These are phyloP conservation scores for Samsoniella hepiali DNA, from an alignment of 2,329 filamentous ascomycete genomes.

Conservation along the genomic window DNA sequence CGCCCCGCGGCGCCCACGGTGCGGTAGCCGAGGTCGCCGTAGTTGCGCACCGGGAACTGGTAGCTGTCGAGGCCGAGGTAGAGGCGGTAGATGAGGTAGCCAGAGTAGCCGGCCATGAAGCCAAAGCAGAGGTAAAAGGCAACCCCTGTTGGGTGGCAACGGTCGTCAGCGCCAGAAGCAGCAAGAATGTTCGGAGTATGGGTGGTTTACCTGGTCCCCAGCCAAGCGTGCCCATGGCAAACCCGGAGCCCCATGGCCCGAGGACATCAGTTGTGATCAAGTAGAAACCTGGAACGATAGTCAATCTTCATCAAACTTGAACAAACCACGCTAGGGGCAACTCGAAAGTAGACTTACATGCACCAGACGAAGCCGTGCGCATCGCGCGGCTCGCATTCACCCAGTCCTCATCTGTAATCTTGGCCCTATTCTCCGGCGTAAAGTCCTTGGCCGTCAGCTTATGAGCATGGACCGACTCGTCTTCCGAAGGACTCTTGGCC, in stretches of 20 bases:
- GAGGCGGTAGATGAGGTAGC: conserved; percentile 44
- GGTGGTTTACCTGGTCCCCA: conserved; percentile 34
- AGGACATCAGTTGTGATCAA: conserved; percentile 49
- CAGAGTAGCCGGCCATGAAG: conserved; percentile 35
- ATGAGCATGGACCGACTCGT: not conserved
- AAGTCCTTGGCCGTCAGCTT: conserved; percentile 8
- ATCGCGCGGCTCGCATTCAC: conserved; percentile 43
- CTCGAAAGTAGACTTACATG: conserved; percentile 19
- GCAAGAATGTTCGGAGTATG: too few species aligned
- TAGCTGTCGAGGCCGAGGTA: conserved; percentile 46
- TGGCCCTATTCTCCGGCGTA: conserved; percentile 3
- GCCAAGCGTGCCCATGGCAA: conserved; percentile 33
- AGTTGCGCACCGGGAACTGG: conserved; percentile 44
- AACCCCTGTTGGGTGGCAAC: conserved; percentile 27
- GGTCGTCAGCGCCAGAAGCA: too few species aligned
- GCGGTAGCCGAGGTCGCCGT: conserved; percentile 48
- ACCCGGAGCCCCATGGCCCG: conserved; percentile 40
- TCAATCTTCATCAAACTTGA: not conserved
- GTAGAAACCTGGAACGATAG: conserved; percentile 35
- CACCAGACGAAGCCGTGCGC: conserved; percentile 44
- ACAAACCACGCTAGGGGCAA: too few species aligned
- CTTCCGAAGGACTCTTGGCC: not conserved
- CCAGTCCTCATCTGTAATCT: conserved; percentile 41
- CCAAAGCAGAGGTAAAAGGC: conserved; percentile 45
- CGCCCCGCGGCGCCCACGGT: conserved; percentile 43